Evolutionary conservation across 2,329 filamentous ascomycete species (phyloP).

Genomic region (Immersiporthe knoxdaviesiana): DNA sequence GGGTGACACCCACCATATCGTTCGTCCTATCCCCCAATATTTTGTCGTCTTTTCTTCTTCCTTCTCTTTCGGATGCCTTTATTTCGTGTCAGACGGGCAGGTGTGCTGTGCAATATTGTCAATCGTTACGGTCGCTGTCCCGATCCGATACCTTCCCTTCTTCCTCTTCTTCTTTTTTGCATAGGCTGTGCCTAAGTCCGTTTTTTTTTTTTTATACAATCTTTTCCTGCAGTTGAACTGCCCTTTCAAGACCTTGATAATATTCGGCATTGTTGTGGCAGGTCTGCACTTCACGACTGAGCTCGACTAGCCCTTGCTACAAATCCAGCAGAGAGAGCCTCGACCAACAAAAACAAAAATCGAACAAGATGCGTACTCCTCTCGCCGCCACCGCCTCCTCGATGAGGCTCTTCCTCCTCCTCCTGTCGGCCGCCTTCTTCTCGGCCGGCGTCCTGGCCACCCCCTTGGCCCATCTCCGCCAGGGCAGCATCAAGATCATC

Average conservation of each 20-base stretch:
- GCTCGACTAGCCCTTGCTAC: slow-evolving; percentile 7
- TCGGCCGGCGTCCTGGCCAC: slow-evolving; percentile 19
- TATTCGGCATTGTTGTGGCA: background rate
- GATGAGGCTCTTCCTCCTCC: slow-evolving; percentile 16
- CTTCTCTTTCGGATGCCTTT: background rate
- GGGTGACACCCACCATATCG: slow-evolving; percentile 13
- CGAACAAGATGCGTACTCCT: slow-evolving; percentile 22
- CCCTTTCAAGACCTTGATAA: background rate
- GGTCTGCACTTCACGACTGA: slow-evolving; percentile 17
- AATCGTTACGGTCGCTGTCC: background rate
- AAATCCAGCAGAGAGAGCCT: background rate
- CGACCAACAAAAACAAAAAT: background rate
- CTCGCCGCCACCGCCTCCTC: slow-evolving; percentile 19
- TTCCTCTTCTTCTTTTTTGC: background rate
- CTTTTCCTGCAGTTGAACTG: slow-evolving; percentile 13
- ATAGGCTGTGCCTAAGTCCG: slow-evolving; percentile 25
- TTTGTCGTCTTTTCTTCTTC: background rate
- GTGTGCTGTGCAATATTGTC: slow-evolving; percentile 10
- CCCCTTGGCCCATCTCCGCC: slow-evolving; percentile 3
- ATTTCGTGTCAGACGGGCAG: background rate
- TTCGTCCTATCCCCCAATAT: slow-evolving; percentile 7
- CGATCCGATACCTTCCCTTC: background rate
- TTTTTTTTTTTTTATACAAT: slow-evolving; percentile 13
- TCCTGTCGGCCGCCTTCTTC: slow-evolving; percentile 18
- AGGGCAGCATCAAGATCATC: slow-evolving; percentile 18